These are phyloP conservation scores for Eucalyptus guilfoylei DNA, from an alignment of 345 rosid genomes.

Conservation along the genomic window DNA sequence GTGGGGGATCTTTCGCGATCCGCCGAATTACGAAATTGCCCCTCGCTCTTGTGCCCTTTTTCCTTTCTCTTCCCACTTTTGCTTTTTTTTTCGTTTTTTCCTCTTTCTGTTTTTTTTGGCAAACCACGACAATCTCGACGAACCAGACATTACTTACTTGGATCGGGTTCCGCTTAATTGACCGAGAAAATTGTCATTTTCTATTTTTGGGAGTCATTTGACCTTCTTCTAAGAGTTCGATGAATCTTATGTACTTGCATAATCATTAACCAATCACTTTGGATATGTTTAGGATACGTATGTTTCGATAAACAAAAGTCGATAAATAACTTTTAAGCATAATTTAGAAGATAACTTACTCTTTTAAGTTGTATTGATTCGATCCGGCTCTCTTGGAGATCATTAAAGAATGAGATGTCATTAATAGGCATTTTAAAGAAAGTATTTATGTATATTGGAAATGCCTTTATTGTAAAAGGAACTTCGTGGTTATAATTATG, in stretches of 20 bases:
- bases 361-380: accelerated
- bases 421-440: not conserved
- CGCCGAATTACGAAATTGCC: constrained; percentile 5
- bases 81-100: not conserved
- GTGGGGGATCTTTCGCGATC: not conserved
- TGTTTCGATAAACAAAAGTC: not conserved
- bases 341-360: not conserved
- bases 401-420: not conserved
- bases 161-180: not conserved
- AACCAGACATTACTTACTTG: not conserved
- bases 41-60: not conserved
- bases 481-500: accelerated
- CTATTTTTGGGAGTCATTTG: not conserved
- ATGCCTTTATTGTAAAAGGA: not conserved
- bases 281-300: accelerated
- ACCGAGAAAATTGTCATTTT: not conserved
- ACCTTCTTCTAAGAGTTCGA: not conserved
- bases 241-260: not conserved
- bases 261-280: not conserved
- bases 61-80: not conserved
- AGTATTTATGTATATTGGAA: not conserved
- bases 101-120: accelerated
- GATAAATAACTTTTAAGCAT: not conserved
- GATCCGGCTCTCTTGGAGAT: not conserved
- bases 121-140: not conserved